These are phyloP conservation scores for Colletotrichum sp. DNA, from an alignment of 2,329 filamentous ascomycete species.

Conservation along the genomic window DNA sequence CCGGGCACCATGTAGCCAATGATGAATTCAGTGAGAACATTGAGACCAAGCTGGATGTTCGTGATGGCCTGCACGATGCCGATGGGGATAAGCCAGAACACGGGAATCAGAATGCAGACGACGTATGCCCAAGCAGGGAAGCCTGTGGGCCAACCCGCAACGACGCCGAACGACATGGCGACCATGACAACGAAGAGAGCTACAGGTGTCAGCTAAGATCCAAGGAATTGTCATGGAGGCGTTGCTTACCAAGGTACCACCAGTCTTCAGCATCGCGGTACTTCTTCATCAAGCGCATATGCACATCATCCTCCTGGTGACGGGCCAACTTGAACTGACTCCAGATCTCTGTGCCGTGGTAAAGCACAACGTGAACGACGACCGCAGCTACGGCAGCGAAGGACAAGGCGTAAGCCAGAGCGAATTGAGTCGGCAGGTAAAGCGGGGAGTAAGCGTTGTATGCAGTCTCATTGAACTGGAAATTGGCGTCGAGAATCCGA, in stretches of 20 bases:
- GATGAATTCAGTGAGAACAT: conserved; percentile 75
- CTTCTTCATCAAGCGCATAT: conserved; percentile 67
- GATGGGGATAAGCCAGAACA: conserved; percentile 64
- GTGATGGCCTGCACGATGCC: conserved; percentile 66
- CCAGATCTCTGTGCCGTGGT: conserved; percentile 60
- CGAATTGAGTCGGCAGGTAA: conserved; percentile 67
- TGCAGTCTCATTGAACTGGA: conserved; percentile 62
- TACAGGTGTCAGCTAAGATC: neutral
- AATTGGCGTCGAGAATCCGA: conserved; percentile 59
- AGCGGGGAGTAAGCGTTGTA: conserved; percentile 70
- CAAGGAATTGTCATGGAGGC: neutral
- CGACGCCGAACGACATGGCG: conserved; percentile 57
- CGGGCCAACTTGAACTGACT: conserved; percentile 59
- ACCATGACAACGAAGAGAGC: conserved; percentile 58
- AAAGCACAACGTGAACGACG: conserved; percentile 58
- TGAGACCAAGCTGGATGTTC: conserved; percentile 68
- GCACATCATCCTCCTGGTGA: conserved; percentile 61
- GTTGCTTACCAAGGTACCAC: conserved; percentile 58
- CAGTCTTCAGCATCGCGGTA: conserved; percentile 63
- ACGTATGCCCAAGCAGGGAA: conserved; percentile 64
- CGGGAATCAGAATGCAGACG: conserved; percentile 60
- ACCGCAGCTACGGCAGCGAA: conserved; percentile 71
- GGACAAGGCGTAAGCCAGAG: conserved; percentile 63
- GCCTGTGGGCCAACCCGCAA: conserved; percentile 58
- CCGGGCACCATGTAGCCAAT: conserved; percentile 77